These are phyloP conservation scores for Sanghuangporus baumii DNA, from an alignment of 1,284 basidiomycete species.

Conservation along the genomic window DNA sequence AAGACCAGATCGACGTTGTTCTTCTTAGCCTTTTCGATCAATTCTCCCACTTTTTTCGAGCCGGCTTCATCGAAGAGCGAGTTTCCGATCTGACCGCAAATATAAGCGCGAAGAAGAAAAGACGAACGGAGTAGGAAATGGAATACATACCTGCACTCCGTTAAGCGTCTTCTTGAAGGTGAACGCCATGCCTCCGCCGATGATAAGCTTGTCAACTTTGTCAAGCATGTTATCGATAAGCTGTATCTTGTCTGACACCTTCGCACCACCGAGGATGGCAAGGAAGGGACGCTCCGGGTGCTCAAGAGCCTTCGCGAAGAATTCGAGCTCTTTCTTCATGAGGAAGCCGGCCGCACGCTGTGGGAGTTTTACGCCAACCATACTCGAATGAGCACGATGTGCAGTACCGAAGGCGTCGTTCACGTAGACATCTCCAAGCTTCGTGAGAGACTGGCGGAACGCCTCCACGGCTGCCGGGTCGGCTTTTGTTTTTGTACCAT, in stretches of 20 bases:
- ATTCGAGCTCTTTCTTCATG: slow-evolving; percentile 99
- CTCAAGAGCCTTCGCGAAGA: slow-evolving; percentile 97
- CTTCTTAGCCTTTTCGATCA: slow-evolving; percentile 91
- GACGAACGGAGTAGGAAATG: slow-evolving; percentile 8
- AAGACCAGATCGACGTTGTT: slow-evolving; percentile 95
- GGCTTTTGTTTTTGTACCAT: slow-evolving; percentile 91
- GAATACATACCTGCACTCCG: slow-evolving; percentile 57
- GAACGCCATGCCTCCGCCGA: slow-evolving; percentile 98
- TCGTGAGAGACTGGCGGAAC: slow-evolving; percentile 86
- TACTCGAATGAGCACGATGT: slow-evolving; percentile 96
- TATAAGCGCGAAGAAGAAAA: slow-evolving; percentile 14
- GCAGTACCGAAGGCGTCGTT: slow-evolving; percentile 99
- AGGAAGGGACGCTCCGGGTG: slow-evolving; percentile 94
- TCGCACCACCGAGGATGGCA: slow-evolving; percentile 97
- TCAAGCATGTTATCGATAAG: slow-evolving; percentile 99
- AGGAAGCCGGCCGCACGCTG: slow-evolving; percentile 94
- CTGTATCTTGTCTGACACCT: slow-evolving; percentile 99
- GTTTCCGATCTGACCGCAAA: slow-evolving; percentile 69
- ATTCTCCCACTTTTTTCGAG: slow-evolving; percentile 77
- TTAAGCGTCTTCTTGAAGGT: slow-evolving; percentile 98
- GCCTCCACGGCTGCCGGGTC: slow-evolving; percentile 76
- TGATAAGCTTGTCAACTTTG: slow-evolving; percentile 96
- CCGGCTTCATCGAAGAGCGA: slow-evolving; percentile 94
- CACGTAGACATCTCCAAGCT: slow-evolving; percentile 94
- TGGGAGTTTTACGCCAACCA: slow-evolving; percentile 95